Evolutionary conservation across 768 basidiomycete species (phyloP), one percentile per base, ranked within the genome.

Genomic region (Daedaleopsis nitida): DNA sequence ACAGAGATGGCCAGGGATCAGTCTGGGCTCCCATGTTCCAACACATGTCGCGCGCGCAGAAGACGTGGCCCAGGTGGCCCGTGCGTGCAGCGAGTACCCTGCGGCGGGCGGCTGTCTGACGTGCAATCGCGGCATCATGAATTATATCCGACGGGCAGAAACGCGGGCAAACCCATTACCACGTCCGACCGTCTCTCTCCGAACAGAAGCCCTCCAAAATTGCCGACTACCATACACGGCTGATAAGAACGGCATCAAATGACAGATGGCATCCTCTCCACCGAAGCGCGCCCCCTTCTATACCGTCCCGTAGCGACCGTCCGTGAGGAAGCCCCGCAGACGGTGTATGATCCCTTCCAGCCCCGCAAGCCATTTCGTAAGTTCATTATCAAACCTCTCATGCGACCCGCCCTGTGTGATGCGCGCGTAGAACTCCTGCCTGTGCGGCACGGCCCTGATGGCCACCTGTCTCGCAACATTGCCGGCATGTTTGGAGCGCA

Each of bases 291-390:
- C 55, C 37, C 50, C 14, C 19, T 19, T 45, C 34, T 39, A 44
- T 9, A 88, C 80, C 58, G 68, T 86, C 77, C 77, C 83, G 63
- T 89, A 80, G 16, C 77, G 79, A 43, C 84, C 86, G 63, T 83
- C 77, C 62, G 76, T 78, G 63, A 90, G 77, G 65, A 88, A 88
- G 1, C 54, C 64, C 59, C 76, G 77, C 70, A 89, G 75, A 52
- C 81, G 80, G 45, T 62, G 64, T 3, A 88, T 80, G 34, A 86
- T 80, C 21, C 47, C 73, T 51, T 86, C 81, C 13, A 92, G 77
- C 0, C 81, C 87, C 0, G 58, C 73, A 0, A 91, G 77, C 90
- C 90, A 92, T 56, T 77, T 79, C 27, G 73, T 68, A 17, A 92
- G 75, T 62, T 84, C 86, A 0, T 59, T 68, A 58, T 82, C 79